Conservation (phyloP, 139 green algal species). For the Coelastrella sp. region DNA sequence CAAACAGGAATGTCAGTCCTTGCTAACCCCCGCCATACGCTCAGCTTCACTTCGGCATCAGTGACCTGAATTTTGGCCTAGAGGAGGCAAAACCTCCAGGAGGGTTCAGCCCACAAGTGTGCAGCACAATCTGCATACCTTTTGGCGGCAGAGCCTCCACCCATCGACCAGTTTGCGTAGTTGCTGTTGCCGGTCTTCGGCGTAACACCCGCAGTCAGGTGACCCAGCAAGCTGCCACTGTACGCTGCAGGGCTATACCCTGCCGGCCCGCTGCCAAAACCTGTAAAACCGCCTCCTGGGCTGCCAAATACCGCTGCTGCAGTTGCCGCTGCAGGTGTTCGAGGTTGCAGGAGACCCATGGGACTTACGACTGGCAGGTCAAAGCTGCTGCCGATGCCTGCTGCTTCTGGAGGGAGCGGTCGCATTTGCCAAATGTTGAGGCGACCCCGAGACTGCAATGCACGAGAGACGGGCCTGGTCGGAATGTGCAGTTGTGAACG, state of each 20-base stretch:
- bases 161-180: conserved; percentile 9
- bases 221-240: conserved; percentile 33
- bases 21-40: too few relatives aligned
- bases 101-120: neutral
- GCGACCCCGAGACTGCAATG: conserved; percentile 46
- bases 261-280: neutral
- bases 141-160: neutral
- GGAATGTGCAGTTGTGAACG: too few relatives aligned
- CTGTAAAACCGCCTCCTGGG: neutral
- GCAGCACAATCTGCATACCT: neutral
- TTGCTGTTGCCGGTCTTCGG: conserved; percentile 7
- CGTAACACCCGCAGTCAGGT: neutral
- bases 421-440: conserved; percentile 59
- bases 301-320: neutral
- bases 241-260: conserved; percentile 19
- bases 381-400: conserved; percentile 49
- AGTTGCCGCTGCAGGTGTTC: neutral
- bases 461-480: neutral
- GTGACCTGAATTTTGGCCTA: too few relatives aligned
- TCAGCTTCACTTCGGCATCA: too few relatives aligned
- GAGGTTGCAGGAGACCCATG: neutral
- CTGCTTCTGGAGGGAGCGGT: neutral
- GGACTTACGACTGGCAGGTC: conserved; percentile 53
- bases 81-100: too few relatives aligned
- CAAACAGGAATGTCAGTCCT: too few relatives aligned